phyloP scores from a whole-genome alignment of 306 rosid species.

The Potentilla sterilis region DNA sequence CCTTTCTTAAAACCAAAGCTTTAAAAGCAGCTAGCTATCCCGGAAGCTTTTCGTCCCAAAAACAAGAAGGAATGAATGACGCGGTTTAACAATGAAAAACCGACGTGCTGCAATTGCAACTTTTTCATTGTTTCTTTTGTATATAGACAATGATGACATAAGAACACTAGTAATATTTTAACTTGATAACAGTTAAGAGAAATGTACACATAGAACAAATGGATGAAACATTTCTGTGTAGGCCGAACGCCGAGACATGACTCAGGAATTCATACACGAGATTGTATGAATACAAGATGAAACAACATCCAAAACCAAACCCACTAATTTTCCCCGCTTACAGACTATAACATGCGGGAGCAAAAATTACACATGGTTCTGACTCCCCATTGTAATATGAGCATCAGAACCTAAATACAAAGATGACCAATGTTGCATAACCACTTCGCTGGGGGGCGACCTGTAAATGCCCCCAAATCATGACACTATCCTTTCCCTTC shows the following conservation, averaged over 20 bases:
- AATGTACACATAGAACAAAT: slow-evolving; percentile 16
- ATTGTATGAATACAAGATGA: slow-evolving; percentile 43
- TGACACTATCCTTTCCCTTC: slow-evolving; percentile 1
- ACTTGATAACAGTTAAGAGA: background rate
- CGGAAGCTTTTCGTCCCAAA: background rate
- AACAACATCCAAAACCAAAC: slow-evolving; percentile 66
- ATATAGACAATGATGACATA: background rate
- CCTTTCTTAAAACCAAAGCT: no score
- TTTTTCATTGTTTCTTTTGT: background rate
- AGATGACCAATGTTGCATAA: slow-evolving; percentile 41
- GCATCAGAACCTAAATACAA: slow-evolving; percentile 45
- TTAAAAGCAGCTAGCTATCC: no score
- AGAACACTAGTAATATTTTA: background rate
- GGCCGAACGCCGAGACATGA: slow-evolving; percentile 68
- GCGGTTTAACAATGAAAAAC: background rate
- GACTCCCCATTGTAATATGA: slow-evolving; percentile 39
- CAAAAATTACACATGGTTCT: slow-evolving; percentile 60
- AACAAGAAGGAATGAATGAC: background rate
- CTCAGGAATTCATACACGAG: slow-evolving; percentile 54
- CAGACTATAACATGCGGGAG: slow-evolving; percentile 32
- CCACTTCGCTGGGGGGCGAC: slow-evolving; percentile 35
- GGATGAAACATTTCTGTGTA: slow-evolving; percentile 44
- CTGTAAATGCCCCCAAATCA: slow-evolving; percentile 51
- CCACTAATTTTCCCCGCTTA: slow-evolving; percentile 42
- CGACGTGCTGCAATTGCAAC: background rate